Percentiles rank a stretch among this genome's conserved stretches.
Conservation (phyloP, 2,329 filamentous ascomycete genomes). For the Dactylellina parvicollis region DNA sequence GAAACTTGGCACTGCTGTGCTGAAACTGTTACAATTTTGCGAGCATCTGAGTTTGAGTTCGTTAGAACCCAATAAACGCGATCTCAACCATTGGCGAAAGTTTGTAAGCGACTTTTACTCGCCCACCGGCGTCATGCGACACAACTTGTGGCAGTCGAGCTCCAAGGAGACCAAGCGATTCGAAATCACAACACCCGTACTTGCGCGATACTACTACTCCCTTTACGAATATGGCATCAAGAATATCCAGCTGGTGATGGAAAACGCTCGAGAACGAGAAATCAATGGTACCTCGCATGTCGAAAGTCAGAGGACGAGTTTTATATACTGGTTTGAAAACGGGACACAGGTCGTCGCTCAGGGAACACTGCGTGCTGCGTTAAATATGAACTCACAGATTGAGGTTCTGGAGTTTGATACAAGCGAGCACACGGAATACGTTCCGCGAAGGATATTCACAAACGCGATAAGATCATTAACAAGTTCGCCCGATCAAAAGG, state of each 20-base stretch:
- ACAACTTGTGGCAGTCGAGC: constrained; percentile 71
- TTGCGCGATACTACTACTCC: constrained; percentile 88
- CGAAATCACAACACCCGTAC: constrained; percentile 81
- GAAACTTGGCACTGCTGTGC: constrained; percentile 68
- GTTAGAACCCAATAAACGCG: constrained; percentile 66
- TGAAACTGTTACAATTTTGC: constrained; percentile 72
- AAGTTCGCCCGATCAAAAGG: constrained; percentile 66
- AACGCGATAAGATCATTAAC: constrained; percentile 62
- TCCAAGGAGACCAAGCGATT: constrained; percentile 77
- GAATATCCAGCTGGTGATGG: constrained; percentile 85
- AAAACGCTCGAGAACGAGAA: constrained; percentile 70
- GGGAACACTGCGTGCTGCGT: constrained; percentile 81
- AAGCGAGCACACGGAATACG: constrained; percentile 80
- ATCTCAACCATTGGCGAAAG: constrained; percentile 78
- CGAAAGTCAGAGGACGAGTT: constrained; percentile 77
- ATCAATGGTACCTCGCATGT: constrained; percentile 68
- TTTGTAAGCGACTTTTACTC: constrained; percentile 88
- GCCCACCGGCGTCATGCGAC: constrained; percentile 77
- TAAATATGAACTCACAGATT: constrained; percentile 81
- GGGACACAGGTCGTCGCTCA: constrained; percentile 76
- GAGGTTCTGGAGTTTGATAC: constrained; percentile 86
- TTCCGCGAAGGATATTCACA: constrained; percentile 73
- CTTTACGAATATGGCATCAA: constrained; percentile 87
- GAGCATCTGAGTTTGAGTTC: constrained; percentile 72
- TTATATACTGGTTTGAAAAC: constrained; percentile 89